Percentiles rank a stretch among this genome's conserved stretches.
Conservation (phyloP, 1,139 yeast genomes). For the Nakaseomyces uthaithaninus region DNA sequence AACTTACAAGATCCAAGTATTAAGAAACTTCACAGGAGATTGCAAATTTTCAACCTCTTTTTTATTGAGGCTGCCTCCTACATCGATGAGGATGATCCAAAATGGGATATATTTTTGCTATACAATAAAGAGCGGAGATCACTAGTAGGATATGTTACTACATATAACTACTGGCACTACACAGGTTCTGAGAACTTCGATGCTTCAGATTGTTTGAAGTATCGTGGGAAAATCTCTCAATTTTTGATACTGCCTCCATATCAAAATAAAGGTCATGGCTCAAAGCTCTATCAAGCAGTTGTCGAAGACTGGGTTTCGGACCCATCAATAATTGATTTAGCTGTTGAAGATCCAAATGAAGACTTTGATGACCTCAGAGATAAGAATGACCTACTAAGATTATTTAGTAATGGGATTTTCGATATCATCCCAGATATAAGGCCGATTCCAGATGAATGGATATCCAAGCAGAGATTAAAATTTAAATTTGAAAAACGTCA, state of each 20-base stretch:
- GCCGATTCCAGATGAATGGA: conserved; percentile 36
- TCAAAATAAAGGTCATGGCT: conserved; percentile 67
- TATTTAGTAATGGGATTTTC: conserved; percentile 34
- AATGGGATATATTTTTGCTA: conserved; percentile 55
- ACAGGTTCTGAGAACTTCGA: conserved; percentile 55
- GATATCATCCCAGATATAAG: conserved; percentile 15
- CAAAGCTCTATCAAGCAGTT: conserved; percentile 50
- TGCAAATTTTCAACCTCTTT: conserved; percentile 70
- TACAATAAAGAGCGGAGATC: conserved; percentile 27
- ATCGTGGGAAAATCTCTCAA: conserved; percentile 78
- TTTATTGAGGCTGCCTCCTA: conserved; percentile 93
- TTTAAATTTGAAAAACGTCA: conserved; percentile 73
- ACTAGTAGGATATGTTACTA: conserved; percentile 75
- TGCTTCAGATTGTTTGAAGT: conserved; percentile 29
- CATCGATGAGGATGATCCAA: conserved; percentile 64
- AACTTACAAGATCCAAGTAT: conserved; percentile 27
- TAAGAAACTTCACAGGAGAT: conserved; percentile 51
- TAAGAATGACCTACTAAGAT: conserved; percentile 59
- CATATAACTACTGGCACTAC: conserved; percentile 77
- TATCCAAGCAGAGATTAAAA: conserved; percentile 29
- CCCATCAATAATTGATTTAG: conserved; percentile 54
- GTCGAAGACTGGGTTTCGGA: conserved; percentile 50
- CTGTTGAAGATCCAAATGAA: conserved; percentile 94
- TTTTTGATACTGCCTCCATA: conserved; percentile 75
- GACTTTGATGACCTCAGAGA: conserved; percentile 88